phyloP scores from a whole-genome alignment of 2,329 filamentous ascomycete species.

The Aurifilum marmelostoma region DNA sequence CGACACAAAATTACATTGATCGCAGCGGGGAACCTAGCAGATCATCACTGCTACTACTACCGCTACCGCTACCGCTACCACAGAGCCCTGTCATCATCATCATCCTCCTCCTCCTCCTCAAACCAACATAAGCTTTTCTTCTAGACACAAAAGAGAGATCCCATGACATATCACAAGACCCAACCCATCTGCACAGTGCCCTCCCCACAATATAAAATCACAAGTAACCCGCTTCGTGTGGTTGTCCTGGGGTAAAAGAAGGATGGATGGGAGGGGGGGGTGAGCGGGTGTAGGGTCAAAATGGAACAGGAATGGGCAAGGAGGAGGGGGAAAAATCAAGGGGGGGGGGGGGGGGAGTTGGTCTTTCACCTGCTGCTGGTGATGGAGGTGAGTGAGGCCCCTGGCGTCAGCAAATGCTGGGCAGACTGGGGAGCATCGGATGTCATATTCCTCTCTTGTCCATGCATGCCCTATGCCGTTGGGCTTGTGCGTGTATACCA shows the following conservation, averaged over 20 bases:
- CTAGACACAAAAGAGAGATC: background rate
- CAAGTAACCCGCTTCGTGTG: background rate
- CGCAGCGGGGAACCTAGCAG: background rate
- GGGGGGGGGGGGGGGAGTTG: background rate
- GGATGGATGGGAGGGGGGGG: background rate
- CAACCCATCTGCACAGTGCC: background rate
- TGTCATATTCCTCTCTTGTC: background rate
- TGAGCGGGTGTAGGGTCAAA: background rate
- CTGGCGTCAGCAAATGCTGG: background rate
- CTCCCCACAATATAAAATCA: background rate
- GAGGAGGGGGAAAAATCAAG: background rate
- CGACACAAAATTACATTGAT: too few species aligned
- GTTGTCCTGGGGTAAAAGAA: too few species aligned
- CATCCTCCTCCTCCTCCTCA: too few species aligned
- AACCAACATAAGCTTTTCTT: background rate
- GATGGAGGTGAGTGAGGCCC: background rate
- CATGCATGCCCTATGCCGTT: background rate
- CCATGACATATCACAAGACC: conserved; percentile 20
- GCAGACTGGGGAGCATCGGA: background rate
- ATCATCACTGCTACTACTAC: background rate
- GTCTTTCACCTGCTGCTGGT: background rate
- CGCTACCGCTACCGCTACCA: background rate
- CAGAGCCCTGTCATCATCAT: too few species aligned
- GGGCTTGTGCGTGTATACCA: background rate
- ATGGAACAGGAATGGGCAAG: background rate